Evolutionary conservation across 441 rosid genomes (phyloP), one percentile per base, ranked within the genome.

Genomic region (Gossypium schwendimanii): DNA sequence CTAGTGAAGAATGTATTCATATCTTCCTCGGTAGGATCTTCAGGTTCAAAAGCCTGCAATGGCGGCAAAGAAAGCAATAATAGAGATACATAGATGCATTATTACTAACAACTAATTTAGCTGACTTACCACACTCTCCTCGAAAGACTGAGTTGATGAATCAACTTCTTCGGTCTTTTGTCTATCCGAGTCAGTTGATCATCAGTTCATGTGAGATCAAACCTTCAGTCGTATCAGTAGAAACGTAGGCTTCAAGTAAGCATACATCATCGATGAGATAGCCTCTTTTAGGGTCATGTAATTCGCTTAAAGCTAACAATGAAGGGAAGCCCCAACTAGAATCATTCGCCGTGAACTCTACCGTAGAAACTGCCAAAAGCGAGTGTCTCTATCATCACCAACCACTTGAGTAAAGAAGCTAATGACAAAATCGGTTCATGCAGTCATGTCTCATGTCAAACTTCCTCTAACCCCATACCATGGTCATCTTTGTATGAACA

Each of bases 1-100:
- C 21, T 67, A n/a, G 15, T 67, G 1, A 52, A 67, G 71, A 52
- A 67, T 52, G 39, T n/a, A 8, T 50, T 31, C 58, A 67, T 67
- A 4, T 67, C 58, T 23, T 67, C 14, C 24, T 15, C 60, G 0
- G 4, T 50, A 47, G 60, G 71, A 0, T 67, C 71, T 23, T 26
- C 71, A 63, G 52, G 26, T 63, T 9, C 50, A 39, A 9, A 9
- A n/a, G 68, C 45, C 68, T 39, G 26, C 20, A 63, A 44, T 4
- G 17, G 18, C 24, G 1, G 31, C 12, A 64, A 44, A 11, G 18
- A 44, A 39, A 64, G 2, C 8, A 41, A 2, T 6, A n/a, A 28
- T 14, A 63, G 15, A 63, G 50, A 20, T 20, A 64, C 9, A 20
- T 1, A 11, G 10, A 21, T 20, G 17, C 31, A 2, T 41, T 20